phyloP scores from a whole-genome alignment of 495 filamentous ascomycete species.

The Tirmania nivea region DNA sequence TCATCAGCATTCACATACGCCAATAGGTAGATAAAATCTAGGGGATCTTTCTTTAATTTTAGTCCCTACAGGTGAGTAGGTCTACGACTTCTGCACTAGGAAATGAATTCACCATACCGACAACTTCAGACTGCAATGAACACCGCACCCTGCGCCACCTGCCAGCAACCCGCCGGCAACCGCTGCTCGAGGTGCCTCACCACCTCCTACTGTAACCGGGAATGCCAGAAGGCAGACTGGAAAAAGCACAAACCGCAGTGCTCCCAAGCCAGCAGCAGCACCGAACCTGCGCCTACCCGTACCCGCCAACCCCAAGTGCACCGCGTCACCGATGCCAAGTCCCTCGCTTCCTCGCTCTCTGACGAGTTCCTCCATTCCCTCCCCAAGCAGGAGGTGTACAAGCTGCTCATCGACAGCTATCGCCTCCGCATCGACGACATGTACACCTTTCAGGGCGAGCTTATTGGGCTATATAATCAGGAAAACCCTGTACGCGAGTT shows the following conservation, averaged over 20 bases:
- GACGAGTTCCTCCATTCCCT: neutral
- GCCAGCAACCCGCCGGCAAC: no score
- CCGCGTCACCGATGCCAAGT: neutral
- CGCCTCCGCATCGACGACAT: neutral
- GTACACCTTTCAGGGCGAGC: neutral
- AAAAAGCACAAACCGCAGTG: slow-evolving; percentile 19
- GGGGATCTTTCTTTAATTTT: no score
- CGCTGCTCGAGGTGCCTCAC: no score
- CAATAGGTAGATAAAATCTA: no score
- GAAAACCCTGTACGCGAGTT: neutral
- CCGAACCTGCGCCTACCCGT: neutral
- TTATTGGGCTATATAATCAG: neutral
- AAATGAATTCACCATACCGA: no score
- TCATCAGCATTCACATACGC: no score
- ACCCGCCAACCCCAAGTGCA: neutral
- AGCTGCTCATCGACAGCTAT: neutral
- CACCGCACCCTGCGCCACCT: no score
- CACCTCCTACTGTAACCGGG: slow-evolving; percentile 19
- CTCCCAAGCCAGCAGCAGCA: neutral
- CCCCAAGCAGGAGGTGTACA: neutral
- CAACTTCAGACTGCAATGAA: no score
- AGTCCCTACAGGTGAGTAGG: no score
- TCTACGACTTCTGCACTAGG: no score
- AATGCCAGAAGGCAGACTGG: slow-evolving; percentile 23
- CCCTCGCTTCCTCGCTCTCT: no score